Conservation (phyloP, 345 rosid species). For the Noccaea caerulescens region DNA sequence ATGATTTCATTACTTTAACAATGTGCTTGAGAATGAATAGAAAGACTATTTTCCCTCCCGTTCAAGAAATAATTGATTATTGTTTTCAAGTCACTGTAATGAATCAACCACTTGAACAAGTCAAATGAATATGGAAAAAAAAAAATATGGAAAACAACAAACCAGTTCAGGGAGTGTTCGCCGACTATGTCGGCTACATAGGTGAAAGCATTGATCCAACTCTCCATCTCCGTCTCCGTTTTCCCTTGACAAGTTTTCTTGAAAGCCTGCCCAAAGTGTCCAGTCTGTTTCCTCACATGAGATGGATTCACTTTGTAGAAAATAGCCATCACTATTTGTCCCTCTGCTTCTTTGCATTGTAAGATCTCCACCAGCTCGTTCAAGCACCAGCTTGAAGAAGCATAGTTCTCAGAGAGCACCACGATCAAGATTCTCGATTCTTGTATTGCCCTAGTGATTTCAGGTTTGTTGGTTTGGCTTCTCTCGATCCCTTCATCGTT, state of each 20-base stretch:
- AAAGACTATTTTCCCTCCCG: no score
- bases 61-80: background rate
- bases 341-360: background rate
- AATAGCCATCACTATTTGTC: background rate
- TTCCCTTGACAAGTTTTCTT: background rate
- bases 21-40: no score
- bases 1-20: no score
- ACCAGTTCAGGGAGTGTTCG: background rate
- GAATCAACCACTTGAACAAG: background rate
- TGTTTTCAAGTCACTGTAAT: background rate
- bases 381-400: background rate
- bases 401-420: background rate
- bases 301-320: background rate
- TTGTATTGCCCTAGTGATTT: background rate
- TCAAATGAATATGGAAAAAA: background rate
- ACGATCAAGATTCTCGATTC: background rate
- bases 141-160: background rate
- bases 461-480: background rate
- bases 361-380: constrained; percentile 12
- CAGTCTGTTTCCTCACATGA: background rate
- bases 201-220: background rate
- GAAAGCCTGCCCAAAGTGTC: background rate
- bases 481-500: constrained; percentile 9
- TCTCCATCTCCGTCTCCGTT: background rate
- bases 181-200: background rate